Evolutionary conservation across 2,329 filamentous ascomycete species (phyloP), one percentile per base, ranked within the genome.

Genomic region (Phialemoniopsis sp.): DNA sequence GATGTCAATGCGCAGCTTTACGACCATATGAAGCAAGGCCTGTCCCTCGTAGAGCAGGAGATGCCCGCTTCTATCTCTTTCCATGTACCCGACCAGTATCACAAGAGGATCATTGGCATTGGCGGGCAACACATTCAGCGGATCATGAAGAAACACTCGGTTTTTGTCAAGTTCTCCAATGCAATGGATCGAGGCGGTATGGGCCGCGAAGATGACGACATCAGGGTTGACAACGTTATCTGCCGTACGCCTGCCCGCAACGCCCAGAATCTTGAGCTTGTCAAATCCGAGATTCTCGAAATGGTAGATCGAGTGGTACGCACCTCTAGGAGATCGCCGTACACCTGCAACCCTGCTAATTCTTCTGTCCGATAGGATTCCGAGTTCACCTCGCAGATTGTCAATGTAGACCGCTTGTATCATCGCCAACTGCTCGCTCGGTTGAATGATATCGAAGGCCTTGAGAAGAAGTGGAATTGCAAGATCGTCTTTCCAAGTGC

Each of bases 71-170:
- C 93, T 9, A 97, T 98, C 57, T 97, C 93, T 1, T 98, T 98
- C 74, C 93, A 98, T 57, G 93, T 98, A 19, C 93, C 93, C 4
- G 93, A 98, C 55, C 93, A 97, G 64, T 98, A 98, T 60, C 93
- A 98, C 67, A 98, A 98, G 70, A 89, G 93, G 36, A 98, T 98
- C 57, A 98, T 98, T 47, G 93, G 93, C 38, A 97, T 98, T 54
- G 93, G 93, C 45, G 93, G 93, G 9, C 91, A 97, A 60, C 93
- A 98, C 58, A 98, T 98, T 51, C 93, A 98, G 64, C 88, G 91
- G 40, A 97, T 98, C 69, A 98, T 98, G 93, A 97, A 98, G 73
- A 97, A 97, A 67, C 95, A 98, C 66, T 97, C 93, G 0, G 93
- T 98, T 51, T 98, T 98, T 54, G 93, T 98, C 68, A 98, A 98